Base-by-base conservation (phyloP, 192 early-diverging fungal genomes). In the Coemansia sp. region DNA sequence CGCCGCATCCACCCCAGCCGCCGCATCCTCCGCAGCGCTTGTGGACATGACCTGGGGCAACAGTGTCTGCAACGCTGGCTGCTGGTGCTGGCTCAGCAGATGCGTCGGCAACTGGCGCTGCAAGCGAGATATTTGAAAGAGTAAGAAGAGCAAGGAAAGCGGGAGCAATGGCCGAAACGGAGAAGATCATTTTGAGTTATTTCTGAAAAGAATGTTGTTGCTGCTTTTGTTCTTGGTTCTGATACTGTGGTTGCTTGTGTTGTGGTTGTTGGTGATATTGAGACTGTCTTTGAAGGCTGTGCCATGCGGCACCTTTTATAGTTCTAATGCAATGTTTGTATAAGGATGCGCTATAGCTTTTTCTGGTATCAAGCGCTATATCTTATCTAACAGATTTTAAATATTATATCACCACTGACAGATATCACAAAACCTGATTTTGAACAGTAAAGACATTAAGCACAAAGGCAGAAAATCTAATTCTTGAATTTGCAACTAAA, bases 1-100 rank as follows among this genome's bases (percentile, higher is more conserved):
- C 49, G 3, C 50, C 50, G 19, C 12, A 53, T 19, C 50, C 50
- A 53, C 50, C 50, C 19, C 19, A 53, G 5, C 50, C 50, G n/a
- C 50, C 50, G 50, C 50, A 53, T 7, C 50, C 50, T 18, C 50
- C 50, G 6, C 50, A 53, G 39, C 56, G 56, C 56, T 58, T 58
- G 56, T 8, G 8, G 6, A 40, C 26, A n/a, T 1, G 56, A 1
- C 2, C 15, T 6, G 32, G 5, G 6, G 10, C 8, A 53, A n/a
- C 52, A 5, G 52, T 8, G 8, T 1, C 13, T n/a, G 52, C 52
- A 53, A 3, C 4, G 7, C 2, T n/a, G 6, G 56, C 37, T n/a
- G 38, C 56, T 11, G 37, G 56, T 15, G 38, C 56, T 10, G 56
- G 56, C 19, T 6, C 50, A 23, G 50, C 4, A 19, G 50, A 21